These are phyloP conservation scores for Botryotinia globosa DNA, from an alignment of 2,329 filamentous ascomycete species.

Conservation along the genomic window DNA sequence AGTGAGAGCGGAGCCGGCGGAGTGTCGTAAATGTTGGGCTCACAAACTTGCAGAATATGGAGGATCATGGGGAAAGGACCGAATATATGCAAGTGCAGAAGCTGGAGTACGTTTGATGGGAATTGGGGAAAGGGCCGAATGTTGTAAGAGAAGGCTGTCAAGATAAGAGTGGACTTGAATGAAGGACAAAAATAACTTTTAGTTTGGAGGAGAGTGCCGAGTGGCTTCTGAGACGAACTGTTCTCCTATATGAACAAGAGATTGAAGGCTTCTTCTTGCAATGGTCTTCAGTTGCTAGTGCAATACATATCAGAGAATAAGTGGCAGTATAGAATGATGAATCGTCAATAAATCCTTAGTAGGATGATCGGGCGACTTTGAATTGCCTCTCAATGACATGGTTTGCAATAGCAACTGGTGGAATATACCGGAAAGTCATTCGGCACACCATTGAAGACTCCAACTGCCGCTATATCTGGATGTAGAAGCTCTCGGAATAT, in stretches of 20 bases:
- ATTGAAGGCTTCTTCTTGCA: not conserved
- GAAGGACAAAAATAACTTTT: not conserved
- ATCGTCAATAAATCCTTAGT: not conserved
- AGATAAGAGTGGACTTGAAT: not conserved
- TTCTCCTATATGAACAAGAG: not conserved
- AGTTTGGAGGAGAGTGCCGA: not conserved
- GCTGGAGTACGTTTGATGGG: not conserved
- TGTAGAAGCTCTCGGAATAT: not conserved
- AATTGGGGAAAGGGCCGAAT: not conserved
- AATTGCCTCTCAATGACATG: not conserved
- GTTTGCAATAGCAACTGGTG: not conserved
- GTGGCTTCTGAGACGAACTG: not conserved
- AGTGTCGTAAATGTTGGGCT: not conserved
- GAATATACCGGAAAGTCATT: not conserved
- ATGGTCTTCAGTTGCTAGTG: not conserved
- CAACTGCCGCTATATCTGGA: not conserved
- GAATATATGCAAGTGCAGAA: not conserved
- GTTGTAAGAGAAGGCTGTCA: not conserved
- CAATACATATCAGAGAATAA: not conserved
- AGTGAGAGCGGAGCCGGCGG: not conserved
- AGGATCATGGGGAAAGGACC: slow-evolving; percentile 12
- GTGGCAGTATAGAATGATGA: not conserved
- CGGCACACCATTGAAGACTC: not conserved
- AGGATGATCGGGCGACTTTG: not conserved
- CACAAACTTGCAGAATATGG: not conserved